Evolutionary conservation across 2,329 filamentous ascomycete genomes (phyloP).

Genomic region (Dactylellina drechsleri): DNA sequence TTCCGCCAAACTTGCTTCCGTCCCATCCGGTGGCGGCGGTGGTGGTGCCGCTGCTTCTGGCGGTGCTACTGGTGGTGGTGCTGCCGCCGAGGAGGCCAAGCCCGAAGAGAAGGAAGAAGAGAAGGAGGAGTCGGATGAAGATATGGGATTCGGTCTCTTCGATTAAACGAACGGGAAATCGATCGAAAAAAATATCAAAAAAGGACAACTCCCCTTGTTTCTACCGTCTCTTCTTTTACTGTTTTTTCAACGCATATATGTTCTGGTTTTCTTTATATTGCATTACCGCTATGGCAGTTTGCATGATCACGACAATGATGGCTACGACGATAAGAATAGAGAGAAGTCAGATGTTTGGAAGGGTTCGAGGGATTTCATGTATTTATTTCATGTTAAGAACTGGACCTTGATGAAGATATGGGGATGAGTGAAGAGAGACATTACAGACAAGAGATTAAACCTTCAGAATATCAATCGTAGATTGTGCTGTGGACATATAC

Average conservation of each 20-base stretch:
- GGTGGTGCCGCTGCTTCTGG: conserved; percentile 75
- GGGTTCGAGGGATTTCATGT: conserved; percentile 22
- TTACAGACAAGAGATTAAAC: conserved; percentile 22
- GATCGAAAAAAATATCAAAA: conserved; percentile 4
- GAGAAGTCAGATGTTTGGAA: not conserved
- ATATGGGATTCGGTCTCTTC: conserved; percentile 77
- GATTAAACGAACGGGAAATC: conserved; percentile 30
- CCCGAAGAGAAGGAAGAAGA: conserved; percentile 80
- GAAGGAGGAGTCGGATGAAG: conserved; percentile 81
- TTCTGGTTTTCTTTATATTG: conserved; percentile 39
- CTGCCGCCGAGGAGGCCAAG: conserved; percentile 66
- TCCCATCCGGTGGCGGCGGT: conserved; percentile 88
- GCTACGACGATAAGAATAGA: not conserved
- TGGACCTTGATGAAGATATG: conserved; percentile 17
- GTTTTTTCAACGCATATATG: conserved; percentile 47
- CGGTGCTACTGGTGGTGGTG: conserved; percentile 73
- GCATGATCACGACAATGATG: conserved; percentile 9
- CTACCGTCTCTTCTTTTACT: conserved; percentile 12
- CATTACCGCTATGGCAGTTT: conserved; percentile 18
- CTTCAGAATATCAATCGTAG: not conserved
- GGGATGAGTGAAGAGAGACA: conserved; percentile 37
- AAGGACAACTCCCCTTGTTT: conserved; percentile 5
- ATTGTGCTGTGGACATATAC: not conserved
- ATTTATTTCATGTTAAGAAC: conserved; percentile 32
- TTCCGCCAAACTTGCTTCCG: conserved; percentile 92